phyloP scores from a whole-genome alignment of 75 land plant genomes.

The Pseudotsuga menziesii region DNA sequence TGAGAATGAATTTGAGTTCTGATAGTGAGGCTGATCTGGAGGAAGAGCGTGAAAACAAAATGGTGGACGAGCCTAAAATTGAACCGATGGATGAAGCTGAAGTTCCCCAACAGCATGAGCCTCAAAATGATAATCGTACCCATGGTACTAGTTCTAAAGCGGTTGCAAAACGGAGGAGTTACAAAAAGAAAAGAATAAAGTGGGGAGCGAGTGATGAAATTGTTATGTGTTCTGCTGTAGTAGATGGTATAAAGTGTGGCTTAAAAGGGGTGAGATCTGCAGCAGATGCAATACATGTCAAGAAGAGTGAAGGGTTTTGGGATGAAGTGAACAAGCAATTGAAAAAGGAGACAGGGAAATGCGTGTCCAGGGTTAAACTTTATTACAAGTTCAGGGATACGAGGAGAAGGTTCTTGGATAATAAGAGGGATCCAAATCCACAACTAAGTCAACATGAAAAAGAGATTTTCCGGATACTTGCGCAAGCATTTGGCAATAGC shows the following conservation, averaged over 20 bases:
- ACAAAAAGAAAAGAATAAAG: neutral
- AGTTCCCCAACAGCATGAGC: neutral
- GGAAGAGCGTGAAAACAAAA: neutral
- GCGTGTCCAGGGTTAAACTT: neutral
- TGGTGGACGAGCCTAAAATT: neutral
- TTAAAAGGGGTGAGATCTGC: neutral
- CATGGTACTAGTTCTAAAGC: neutral
- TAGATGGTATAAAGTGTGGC: neutral
- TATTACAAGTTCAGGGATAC: neutral
- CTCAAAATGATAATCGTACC: neutral
- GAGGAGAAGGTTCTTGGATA: neutral
- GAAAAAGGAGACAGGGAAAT: neutral
- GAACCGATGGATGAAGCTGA: neutral
- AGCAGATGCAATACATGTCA: neutral
- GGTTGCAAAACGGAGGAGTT: neutral
- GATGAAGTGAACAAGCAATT: neutral
- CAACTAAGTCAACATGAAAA: neutral
- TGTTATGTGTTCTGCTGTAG: neutral
- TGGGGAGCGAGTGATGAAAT: slow-evolving; percentile 6
- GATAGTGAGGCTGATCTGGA: slow-evolving; percentile 7
- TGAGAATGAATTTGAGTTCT: slow-evolving; percentile 7
- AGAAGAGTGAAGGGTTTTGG: neutral
- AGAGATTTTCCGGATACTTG: slow-evolving; percentile 4
- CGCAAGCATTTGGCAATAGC: neutral
- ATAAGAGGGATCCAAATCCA: neutral